phyloP scores from a whole-genome alignment of 176 grass and related monocot species.

The Zizania latifolia region DNA sequence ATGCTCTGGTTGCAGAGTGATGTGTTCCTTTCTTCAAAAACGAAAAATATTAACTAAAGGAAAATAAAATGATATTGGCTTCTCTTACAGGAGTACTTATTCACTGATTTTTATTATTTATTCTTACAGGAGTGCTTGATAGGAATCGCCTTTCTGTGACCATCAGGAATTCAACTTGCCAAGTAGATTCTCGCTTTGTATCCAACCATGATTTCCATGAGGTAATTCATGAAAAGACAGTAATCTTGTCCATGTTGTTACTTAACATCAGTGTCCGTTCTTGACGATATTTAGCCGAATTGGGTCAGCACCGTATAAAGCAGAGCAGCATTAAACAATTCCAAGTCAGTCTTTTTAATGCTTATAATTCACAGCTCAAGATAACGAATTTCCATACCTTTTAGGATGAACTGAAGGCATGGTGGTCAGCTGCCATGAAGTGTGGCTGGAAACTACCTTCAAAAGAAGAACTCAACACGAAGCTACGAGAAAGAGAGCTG shows the following conservation, averaged over 20 bases:
- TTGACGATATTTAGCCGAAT: neutral
- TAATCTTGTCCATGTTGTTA: neutral
- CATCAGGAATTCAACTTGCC: conserved; percentile 61
- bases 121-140: conserved; percentile 51
- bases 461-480: conserved; percentile 52
- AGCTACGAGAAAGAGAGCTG: conserved; percentile 56
- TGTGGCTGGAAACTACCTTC: conserved; percentile 52
- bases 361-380: neutral
- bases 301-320: neutral
- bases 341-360: neutral
- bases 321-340: neutral
- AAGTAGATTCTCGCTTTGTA: conserved; percentile 70
- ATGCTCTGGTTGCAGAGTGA: conserved; percentile 26
- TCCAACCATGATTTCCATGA: conserved; percentile 86
- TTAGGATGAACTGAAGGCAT: conserved; percentile 80
- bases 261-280: neutral
- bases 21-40: neutral
- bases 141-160: conserved; percentile 68
- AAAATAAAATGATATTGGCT: conserved; percentile 9
- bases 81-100: conserved; percentile 65
- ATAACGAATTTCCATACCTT: conserved; percentile 6
- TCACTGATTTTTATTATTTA: too few species aligned
- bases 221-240: conserved; percentile 49
- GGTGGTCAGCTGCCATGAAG: conserved; percentile 60
- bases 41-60: neutral